A percentile compares a stretch with the other conserved stretches of the same genome.
phyloP scores from a whole-genome alignment of 2,329 filamentous ascomycete genomes.

The Phialemoniopsis sp. region DNA sequence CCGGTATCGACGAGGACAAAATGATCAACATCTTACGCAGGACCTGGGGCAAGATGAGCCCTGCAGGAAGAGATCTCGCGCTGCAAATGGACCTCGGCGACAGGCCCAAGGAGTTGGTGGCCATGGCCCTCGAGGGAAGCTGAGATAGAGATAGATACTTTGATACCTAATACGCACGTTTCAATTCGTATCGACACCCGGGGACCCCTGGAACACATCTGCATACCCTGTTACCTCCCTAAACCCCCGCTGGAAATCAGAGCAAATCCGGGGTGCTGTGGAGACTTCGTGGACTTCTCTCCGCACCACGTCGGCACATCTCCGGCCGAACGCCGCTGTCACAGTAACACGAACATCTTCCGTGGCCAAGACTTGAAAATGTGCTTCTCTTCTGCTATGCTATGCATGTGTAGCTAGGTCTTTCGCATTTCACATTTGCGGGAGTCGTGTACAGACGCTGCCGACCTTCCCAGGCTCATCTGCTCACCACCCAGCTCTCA shows the following conservation, averaged over 20 bases:
- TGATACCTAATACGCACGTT: no score
- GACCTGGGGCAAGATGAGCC: conserved; percentile 75
- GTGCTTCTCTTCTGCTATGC: no score
- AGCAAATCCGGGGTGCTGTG: background rate
- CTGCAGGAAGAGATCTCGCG: conserved; percentile 59
- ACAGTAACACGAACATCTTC: no score
- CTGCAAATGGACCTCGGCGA: conserved; percentile 62
- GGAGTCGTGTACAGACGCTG: no score
- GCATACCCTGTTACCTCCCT: no score
- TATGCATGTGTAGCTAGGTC: no score
- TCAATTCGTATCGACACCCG: no score
- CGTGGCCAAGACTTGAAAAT: no score
- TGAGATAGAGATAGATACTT: background rate
- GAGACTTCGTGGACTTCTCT: background rate
- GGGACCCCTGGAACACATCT: background rate
- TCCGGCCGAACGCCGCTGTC: background rate
- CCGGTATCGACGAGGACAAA: conserved; percentile 70
- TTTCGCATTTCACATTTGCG: no score
- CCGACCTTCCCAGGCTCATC: no score
- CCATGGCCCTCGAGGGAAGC: conserved; percentile 48
- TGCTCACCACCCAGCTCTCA: no score
- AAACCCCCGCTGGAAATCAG: background rate
- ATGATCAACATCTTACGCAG: conserved; percentile 66
- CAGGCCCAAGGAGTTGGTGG: conserved; percentile 55
- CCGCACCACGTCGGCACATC: background rate